Percentiles rank a stretch among this genome's conserved stretches.
These are phyloP conservation scores for Claviceps pazoutovae DNA, from an alignment of 2,329 filamentous ascomycete genomes.

Conservation along the genomic window DNA sequence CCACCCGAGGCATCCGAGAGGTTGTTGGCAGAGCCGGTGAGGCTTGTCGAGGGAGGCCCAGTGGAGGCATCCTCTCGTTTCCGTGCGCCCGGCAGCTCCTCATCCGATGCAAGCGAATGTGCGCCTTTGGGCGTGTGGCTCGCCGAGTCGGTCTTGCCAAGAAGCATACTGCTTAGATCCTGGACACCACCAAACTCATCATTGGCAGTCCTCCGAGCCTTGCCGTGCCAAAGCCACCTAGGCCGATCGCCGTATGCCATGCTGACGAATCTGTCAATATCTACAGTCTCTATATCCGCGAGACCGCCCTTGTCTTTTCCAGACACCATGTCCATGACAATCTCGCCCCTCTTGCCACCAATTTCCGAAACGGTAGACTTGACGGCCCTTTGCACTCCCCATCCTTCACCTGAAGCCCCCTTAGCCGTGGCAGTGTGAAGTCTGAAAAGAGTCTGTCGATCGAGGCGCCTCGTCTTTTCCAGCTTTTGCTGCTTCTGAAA, in stretches of 20 bases:
- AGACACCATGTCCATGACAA: conserved; percentile 89
- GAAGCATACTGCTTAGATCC: conserved; percentile 32
- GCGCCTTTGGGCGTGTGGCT: conserved; percentile 31
- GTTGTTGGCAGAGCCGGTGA: conserved; percentile 32
- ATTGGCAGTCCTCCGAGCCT: conserved; percentile 51
- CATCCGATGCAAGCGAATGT: conserved; percentile 38
- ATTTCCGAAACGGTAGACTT: conserved; percentile 92
- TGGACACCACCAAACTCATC: conserved; percentile 30
- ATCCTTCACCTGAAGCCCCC: conserved; percentile 75
- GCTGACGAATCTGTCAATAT: conserved; percentile 71
- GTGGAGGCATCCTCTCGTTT: conserved; percentile 31
- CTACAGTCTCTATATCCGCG: conserved; percentile 80
- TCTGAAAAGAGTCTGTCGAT: conserved; percentile 68
- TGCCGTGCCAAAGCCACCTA: conserved; percentile 93
- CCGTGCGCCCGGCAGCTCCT: conserved; percentile 28
- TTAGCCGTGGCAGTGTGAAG: conserved; percentile 79
- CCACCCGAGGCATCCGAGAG: conserved; percentile 32
- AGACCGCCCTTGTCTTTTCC: conserved; percentile 79
- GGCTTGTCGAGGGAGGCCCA: conserved; percentile 26
- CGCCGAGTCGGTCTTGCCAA: conserved; percentile 38
- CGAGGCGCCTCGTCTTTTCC: conserved; percentile 61
- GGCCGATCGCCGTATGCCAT: conserved; percentile 67
- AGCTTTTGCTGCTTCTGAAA: conserved; percentile 87
- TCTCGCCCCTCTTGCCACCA: conserved; percentile 83
- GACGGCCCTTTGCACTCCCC: conserved; percentile 84